These are phyloP conservation scores for Clathrospora elynae DNA, from an alignment of 2,329 filamentous ascomycete species.

Conservation along the genomic window DNA sequence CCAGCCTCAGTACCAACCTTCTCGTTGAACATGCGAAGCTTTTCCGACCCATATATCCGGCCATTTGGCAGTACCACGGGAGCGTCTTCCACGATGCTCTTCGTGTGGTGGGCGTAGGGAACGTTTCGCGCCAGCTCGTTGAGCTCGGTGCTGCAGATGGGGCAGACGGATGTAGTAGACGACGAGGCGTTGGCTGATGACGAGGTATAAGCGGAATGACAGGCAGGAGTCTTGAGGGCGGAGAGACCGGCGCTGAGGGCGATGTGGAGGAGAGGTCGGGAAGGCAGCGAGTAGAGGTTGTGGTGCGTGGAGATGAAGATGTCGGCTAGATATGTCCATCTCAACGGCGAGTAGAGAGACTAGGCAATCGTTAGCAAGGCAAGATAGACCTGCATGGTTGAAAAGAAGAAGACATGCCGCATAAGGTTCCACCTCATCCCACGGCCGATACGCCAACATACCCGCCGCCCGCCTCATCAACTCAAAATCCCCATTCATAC, in stretches of 20 bases:
- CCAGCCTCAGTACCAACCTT: slow-evolving; percentile 73
- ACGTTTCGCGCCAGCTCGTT: slow-evolving; percentile 88
- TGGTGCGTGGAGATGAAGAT: slow-evolving; percentile 88
- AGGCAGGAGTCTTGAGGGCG: slow-evolving; percentile 92
- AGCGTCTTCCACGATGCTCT: slow-evolving; percentile 89
- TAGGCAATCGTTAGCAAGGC: slow-evolving; percentile 42
- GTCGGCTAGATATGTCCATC: slow-evolving; percentile 77
- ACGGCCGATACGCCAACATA: slow-evolving; percentile 74
- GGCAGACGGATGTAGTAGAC: slow-evolving; percentile 76
- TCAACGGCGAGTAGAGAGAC: slow-evolving; percentile 72
- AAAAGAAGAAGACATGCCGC: slow-evolving; percentile 51
- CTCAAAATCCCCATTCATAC: slow-evolving; percentile 70
- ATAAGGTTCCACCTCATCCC: slow-evolving; percentile 64
- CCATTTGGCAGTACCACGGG: slow-evolving; percentile 86
- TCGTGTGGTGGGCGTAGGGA: slow-evolving; percentile 93
- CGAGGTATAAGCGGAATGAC: slow-evolving; percentile 71
- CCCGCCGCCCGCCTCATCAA: slow-evolving; percentile 75
- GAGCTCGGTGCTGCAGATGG: slow-evolving; percentile 93
- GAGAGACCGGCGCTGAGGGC: slow-evolving; percentile 90
- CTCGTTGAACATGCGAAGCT: slow-evolving; percentile 75
- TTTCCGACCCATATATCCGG: slow-evolving; percentile 77
- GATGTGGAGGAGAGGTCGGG: slow-evolving; percentile 83
- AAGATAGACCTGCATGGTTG: not conserved
- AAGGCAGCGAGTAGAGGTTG: slow-evolving; percentile 79
- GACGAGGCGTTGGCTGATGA: slow-evolving; percentile 61